Conservation (phyloP, 225 moss, liverwort and hornwort genomes). For the Physcomitrellopsis africana region DNA sequence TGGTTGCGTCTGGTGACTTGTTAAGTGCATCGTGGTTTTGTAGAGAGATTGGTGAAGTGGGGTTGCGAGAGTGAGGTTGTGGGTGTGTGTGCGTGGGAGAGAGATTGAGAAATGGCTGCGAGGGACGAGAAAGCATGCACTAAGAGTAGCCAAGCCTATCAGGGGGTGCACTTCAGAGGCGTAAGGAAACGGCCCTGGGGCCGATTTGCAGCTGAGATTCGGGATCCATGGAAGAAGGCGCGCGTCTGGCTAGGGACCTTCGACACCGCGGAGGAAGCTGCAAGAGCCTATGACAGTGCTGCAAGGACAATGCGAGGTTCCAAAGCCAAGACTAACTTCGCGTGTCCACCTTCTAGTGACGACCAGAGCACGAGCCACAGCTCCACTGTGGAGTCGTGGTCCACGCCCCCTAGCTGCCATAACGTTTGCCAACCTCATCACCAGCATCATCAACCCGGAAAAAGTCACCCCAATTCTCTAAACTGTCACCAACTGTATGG, state of each 20-base stretch:
- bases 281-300: slow-evolving; percentile 80
- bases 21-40: not conserved
- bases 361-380: slow-evolving; percentile 97
- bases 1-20: not conserved
- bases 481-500: slow-evolving; percentile 30
- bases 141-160: slow-evolving; percentile 74
- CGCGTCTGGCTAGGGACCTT: slow-evolving; percentile 94
- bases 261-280: slow-evolving; percentile 92
- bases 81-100: slow-evolving; percentile 5
- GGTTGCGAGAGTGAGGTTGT: not conserved
- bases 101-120: slow-evolving; percentile 53
- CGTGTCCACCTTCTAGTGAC: slow-evolving; percentile 61
- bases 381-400: slow-evolving; percentile 88
- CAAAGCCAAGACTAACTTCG: slow-evolving; percentile 94
- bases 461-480: slow-evolving; percentile 4
- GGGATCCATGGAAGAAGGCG: slow-evolving; percentile 99
- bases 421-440: slow-evolving; percentile 34
- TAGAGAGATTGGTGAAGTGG: slow-evolving; percentile 3
- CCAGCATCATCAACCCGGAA: slow-evolving; percentile 22
- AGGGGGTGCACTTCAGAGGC: slow-evolving; percentile 84
- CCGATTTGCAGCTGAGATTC: slow-evolving; percentile 96
- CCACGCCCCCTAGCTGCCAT: slow-evolving; percentile 61
- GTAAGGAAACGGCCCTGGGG: slow-evolving; percentile 97
- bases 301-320: slow-evolving; percentile 82
- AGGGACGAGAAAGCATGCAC: slow-evolving; percentile 67